A percentile compares a stretch with the other conserved stretches of the same genome.
phyloP scores from a whole-genome alignment of 1,284 basidiomycete genomes.

The Tylopilus orsonianus region DNA sequence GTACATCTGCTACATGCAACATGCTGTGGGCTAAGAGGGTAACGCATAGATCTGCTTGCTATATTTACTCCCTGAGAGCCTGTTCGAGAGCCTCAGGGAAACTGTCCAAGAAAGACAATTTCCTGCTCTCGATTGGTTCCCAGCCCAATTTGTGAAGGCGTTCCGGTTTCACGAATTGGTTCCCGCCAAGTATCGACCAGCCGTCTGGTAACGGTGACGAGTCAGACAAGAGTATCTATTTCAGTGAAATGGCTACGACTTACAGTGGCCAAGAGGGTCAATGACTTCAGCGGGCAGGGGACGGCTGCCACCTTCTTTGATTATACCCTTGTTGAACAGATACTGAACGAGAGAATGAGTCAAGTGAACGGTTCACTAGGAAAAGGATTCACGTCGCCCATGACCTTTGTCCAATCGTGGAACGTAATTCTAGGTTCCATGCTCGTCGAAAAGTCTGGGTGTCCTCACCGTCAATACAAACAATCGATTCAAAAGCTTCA shows the following conservation, averaged over 20 bases:
- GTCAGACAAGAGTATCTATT: neutral
- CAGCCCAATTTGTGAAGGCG: slow-evolving; percentile 41
- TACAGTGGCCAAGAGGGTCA: slow-evolving; percentile 39
- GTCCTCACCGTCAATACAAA: slow-evolving; percentile 5
- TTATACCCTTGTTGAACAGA: slow-evolving; percentile 36
- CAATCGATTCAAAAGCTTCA: neutral
- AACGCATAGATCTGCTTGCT: neutral
- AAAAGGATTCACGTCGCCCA: slow-evolving; percentile 38
- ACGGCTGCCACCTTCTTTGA: slow-evolving; percentile 35
- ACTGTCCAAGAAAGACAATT: slow-evolving; percentile 34
- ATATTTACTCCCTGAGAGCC: slow-evolving; percentile 19
- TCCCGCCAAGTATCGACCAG: slow-evolving; percentile 42
- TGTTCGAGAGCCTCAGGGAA: slow-evolving; percentile 36
- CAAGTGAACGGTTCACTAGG: neutral
- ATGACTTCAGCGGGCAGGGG: slow-evolving; percentile 36
- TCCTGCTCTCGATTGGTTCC: slow-evolving; percentile 37
- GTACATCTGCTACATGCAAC: slow-evolving; percentile 3
- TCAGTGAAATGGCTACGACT: slow-evolving; percentile 7
- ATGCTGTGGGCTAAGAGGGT: neutral
- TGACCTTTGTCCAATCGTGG: slow-evolving; percentile 30
- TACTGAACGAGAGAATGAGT: slow-evolving; percentile 26
- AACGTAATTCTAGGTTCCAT: slow-evolving; percentile 27
- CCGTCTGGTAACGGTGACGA: slow-evolving; percentile 32
- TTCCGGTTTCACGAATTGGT: slow-evolving; percentile 34
- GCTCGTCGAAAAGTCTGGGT: slow-evolving; percentile 28